phyloP scores from a whole-genome alignment of 2,329 filamentous ascomycete genomes.

The Calonectria crousiana region DNA sequence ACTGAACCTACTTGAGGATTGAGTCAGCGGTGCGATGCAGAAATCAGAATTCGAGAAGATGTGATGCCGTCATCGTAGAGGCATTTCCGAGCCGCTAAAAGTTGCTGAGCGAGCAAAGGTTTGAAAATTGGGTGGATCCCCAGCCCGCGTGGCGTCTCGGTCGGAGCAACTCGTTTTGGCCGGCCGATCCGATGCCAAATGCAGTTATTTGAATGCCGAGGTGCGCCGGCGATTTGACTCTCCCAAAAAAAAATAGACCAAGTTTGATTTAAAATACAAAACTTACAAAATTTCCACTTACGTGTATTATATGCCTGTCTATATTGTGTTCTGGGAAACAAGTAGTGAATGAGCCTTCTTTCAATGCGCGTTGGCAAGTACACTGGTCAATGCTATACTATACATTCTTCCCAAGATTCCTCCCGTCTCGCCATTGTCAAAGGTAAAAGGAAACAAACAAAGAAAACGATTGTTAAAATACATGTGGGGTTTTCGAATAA shows the following conservation, averaged over 20 bases:
- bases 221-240: conserved; percentile 2
- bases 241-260: background rate
- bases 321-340: background rate
- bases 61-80: conserved; percentile 51
- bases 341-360: background rate
- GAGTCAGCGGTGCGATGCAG: conserved; percentile 25
- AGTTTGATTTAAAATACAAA: background rate
- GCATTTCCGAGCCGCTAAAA: conserved; percentile 48
- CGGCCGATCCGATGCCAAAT: conserved; percentile 36
- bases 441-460: background rate
- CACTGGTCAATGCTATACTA: background rate
- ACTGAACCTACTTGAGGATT: conserved; percentile 14
- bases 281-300: background rate
- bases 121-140: conserved; percentile 41
- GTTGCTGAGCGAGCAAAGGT: conserved; percentile 36
- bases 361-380: background rate
- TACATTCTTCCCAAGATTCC: conserved; percentile 8
- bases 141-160: conserved; percentile 32
- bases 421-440: background rate
- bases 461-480: background rate
- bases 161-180: conserved; percentile 37
- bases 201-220: conserved; percentile 14
- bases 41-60: conserved; percentile 39
- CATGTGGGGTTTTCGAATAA: background rate
- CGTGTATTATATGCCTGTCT: background rate